Conservation (phyloP, 2,329 filamentous ascomycete genomes). For the Talaromyces sp. region DNA sequence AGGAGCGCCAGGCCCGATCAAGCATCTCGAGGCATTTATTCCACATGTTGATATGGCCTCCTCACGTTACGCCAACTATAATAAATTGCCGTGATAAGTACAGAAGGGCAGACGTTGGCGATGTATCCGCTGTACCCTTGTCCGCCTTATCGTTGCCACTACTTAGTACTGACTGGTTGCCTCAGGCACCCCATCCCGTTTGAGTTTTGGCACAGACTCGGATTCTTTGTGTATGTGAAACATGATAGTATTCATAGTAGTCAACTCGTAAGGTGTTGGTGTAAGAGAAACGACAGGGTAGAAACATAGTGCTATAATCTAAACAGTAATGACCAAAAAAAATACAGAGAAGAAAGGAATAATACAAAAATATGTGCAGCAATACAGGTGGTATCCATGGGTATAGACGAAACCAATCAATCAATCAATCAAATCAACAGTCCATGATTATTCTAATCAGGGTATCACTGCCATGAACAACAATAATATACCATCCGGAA, state of each 20-base stretch:
- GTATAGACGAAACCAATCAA: neutral
- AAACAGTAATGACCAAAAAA: neutral
- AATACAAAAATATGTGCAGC: neutral
- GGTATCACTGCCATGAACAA: neutral
- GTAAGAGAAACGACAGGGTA: neutral
- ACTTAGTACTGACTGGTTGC: neutral
- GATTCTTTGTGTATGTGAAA: neutral
- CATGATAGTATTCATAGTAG: neutral
- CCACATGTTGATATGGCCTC: neutral
- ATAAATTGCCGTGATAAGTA: too few species aligned
- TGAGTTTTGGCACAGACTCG: neutral
- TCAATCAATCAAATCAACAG: neutral
- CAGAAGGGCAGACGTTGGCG: too few species aligned
- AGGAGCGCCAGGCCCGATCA: neutral
- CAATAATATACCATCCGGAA: neutral
- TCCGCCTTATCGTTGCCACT: too few species aligned
- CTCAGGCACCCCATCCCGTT: neutral
- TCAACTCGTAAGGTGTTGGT: neutral
- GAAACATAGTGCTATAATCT: constrained; percentile 3
- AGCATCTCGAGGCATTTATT: neutral
- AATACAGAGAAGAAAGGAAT: neutral
- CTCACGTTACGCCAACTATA: too few species aligned
- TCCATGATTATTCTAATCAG: neutral
- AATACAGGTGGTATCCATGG: neutral
- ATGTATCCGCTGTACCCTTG: neutral